Base-by-base conservation (phyloP, 169 alveolate species). In the Plasmodium vivax region DNA sequence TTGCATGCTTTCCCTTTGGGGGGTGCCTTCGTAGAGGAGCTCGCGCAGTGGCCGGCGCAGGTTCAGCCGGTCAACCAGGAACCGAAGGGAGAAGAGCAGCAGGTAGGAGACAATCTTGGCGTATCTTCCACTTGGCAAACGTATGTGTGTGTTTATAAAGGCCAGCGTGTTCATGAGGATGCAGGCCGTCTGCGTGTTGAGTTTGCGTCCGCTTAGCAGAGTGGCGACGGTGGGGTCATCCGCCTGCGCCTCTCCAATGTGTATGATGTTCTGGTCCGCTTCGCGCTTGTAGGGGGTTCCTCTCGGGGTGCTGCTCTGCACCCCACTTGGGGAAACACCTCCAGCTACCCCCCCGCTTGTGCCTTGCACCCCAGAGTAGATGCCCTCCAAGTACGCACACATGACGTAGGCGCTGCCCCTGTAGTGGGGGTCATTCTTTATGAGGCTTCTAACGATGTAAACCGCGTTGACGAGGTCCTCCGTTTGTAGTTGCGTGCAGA, bases 401-500 rank as follows among this genome's bases (percentile, higher is more conserved):
- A 91, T 68, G 32, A 91, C 58, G 32, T 16, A 71, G 7, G 10
- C 54, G 54, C 41, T 79, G 34, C 9, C 83, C 27, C 47, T 68
- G 32, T 82, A 71, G 38, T 68, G n/a, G 16, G 38, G 23, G 62
- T 91, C 90, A 7, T 68, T 91, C 43, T 91, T 91, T 38, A 91
- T 91, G 16, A 91, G 19, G 14, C 92, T 38, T 27, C 95, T 91
- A 10, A 91, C 56, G 8, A 91, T 91, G 30, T 91, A 91, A n/a
- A 91, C 82, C 8, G 75, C 47, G 38, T 91, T 91, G 34, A 91
- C 82, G 2, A 91, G 27, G 62, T 91, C 95, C 2, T 68, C 58
- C 27, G 91, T 82, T 32, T 71, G 79, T 32, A 91, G 10, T 16
- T 58, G 90, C 5, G n/a, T 1, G 71, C 71, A 51, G 9, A 88